phyloP scores from a whole-genome alignment of 805 yeast species.

The Metschnikowia colocasiae region DNA sequence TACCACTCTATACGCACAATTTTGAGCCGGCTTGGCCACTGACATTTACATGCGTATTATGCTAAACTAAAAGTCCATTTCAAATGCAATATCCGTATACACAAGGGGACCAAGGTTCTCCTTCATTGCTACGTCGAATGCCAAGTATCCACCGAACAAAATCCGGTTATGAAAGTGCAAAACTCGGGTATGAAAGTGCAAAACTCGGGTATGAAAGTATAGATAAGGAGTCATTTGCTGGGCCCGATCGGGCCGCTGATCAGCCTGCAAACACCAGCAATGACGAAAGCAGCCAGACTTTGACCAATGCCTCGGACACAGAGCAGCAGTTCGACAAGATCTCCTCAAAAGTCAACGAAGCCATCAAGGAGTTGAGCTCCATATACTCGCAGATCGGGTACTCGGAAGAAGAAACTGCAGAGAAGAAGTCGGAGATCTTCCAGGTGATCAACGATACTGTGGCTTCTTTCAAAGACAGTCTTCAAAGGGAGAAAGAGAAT shows the following conservation, averaged over 20 bases:
- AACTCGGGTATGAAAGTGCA: neutral
- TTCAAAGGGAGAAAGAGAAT: constrained; percentile 30
- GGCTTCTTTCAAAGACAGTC: constrained; percentile 19
- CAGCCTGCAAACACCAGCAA: neutral
- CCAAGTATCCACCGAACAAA: constrained; percentile 1
- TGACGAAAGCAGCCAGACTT: neutral
- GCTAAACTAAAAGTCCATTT: neutral
- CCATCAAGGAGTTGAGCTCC: constrained; percentile 40
- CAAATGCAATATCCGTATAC: constrained; percentile 1
- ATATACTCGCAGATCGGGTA: constrained; percentile 55
- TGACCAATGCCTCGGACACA: constrained; percentile 7
- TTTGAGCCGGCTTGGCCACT: neutral
- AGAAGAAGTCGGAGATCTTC: constrained; percentile 49
- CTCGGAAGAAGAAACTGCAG: constrained; percentile 45
- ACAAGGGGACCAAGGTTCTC: neutral
- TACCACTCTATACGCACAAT: neutral
- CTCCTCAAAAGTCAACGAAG: constrained; percentile 32
- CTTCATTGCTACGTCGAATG: constrained; percentile 3
- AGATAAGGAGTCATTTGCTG: neutral
- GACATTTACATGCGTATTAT: neutral
- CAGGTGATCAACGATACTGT: constrained; percentile 48
- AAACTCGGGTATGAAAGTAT: neutral
- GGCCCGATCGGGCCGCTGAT: neutral
- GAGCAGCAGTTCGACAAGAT: constrained; percentile 29
- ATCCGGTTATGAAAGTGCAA: neutral